Percentiles rank a stretch among this genome's conserved stretches.
Evolutionary conservation across 2,329 filamentous ascomycete genomes (phyloP).

Genomic region (Onygenales sp.): DNA sequence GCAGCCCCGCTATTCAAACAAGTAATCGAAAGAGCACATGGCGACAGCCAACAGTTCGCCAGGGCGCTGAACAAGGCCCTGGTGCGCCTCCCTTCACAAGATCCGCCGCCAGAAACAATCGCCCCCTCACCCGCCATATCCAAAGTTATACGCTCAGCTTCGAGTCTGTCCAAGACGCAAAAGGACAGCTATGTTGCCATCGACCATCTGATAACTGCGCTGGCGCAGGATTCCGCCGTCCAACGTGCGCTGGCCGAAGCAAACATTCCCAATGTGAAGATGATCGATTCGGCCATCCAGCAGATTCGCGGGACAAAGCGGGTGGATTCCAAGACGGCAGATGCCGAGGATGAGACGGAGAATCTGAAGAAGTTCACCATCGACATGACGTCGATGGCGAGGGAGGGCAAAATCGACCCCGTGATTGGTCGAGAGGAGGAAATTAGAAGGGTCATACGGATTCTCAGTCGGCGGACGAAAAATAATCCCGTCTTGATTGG

Average conservation of each 20-base stretch:
- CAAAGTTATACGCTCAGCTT: constrained; percentile 71
- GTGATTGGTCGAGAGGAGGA: constrained; percentile 96
- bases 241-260: constrained; percentile 69
- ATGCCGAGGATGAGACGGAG: constrained; percentile 83
- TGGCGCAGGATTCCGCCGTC: constrained; percentile 69
- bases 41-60: constrained; percentile 82
- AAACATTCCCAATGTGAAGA: constrained; percentile 83
- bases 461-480: constrained; percentile 87
- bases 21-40: constrained; percentile 86
- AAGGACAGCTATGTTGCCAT: constrained; percentile 93
- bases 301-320: constrained; percentile 86
- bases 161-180: constrained; percentile 91
- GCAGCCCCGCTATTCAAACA: constrained; percentile 79
- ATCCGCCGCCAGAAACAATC: constrained; percentile 84
- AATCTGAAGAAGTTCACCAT: constrained; percentile 97
- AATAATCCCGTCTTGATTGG: constrained; percentile 98
- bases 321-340: constrained; percentile 92
- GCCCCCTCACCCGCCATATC: constrained; percentile 73
- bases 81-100: constrained; percentile 85
- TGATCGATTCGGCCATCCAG: constrained; percentile 82
- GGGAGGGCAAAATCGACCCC: constrained; percentile 95
- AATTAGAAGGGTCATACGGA: constrained; percentile 82
- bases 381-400: constrained; percentile 92
- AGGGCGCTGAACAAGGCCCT: constrained; percentile 83
- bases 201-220: constrained; percentile 81